phyloP scores from a whole-genome alignment of 495 filamentous ascomycete genomes.

The Annulohypoxylon stygium region DNA sequence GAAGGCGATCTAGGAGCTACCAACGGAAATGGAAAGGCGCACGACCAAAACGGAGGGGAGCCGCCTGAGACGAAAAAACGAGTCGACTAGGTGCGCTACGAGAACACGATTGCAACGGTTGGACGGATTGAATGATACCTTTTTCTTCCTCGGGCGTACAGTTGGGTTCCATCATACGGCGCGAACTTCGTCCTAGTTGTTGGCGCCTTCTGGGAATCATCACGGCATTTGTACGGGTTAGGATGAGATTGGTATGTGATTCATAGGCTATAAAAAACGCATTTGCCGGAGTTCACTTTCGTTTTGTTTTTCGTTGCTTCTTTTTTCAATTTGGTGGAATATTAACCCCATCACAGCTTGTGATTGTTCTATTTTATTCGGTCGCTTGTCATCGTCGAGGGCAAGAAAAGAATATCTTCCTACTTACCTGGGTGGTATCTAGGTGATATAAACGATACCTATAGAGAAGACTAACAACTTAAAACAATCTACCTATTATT shows the following conservation, averaged over 20 bases:
- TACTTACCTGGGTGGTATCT: background rate
- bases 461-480: background rate
- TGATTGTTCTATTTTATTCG: conserved; percentile 1
- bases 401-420: background rate
- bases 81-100: conserved; percentile 51
- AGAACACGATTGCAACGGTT: conserved; percentile 40
- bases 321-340: background rate
- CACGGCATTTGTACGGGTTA: conserved; percentile 41
- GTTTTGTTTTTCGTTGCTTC: too few relatives aligned
- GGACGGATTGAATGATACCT: conserved; percentile 47
- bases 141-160: conserved; percentile 41
- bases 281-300: conserved; percentile 3
- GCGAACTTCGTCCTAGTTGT: conserved; percentile 21
- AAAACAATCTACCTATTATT: background rate
- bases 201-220: conserved; percentile 10
- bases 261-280: conserved; percentile 31
- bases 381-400: background rate
- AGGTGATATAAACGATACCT: background rate
- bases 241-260: conserved; percentile 40
- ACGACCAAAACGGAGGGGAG: conserved; percentile 45
- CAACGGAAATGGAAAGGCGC: conserved; percentile 47
- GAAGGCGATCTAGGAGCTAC: conserved; percentile 54
- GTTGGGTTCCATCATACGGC: conserved; percentile 31
- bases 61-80: conserved; percentile 53
- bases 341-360: conserved; percentile 3